Evolutionary conservation across 1,284 basidiomycete genomes (phyloP).

Genomic region (Sporisorium exsertum): DNA sequence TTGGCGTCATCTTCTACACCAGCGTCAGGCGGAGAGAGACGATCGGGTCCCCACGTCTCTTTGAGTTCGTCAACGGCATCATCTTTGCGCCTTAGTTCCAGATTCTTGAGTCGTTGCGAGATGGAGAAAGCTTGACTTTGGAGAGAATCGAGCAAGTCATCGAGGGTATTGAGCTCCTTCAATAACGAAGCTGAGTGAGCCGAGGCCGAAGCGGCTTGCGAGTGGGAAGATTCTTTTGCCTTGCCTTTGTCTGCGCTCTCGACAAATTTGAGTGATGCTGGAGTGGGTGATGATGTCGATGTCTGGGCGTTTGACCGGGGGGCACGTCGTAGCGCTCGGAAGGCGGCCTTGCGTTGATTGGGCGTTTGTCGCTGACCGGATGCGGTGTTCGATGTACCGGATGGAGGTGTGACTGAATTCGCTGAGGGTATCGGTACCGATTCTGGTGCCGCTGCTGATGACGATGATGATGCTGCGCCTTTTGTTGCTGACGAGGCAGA

Average conservation of each 20-base stretch:
- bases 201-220: neutral
- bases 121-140: conserved; percentile 40
- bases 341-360: conserved; percentile 18
- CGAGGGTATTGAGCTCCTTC: conserved; percentile 35
- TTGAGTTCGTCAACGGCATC: conserved; percentile 4
- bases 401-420: neutral
- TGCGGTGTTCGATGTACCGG: neutral
- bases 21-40: conserved; percentile 18
- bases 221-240: conserved; percentile 5
- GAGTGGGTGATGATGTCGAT: neutral
- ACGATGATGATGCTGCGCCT: conserved; percentile 1
- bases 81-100: conserved; percentile 8
- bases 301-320: neutral
- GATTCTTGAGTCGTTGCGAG: conserved; percentile 31
- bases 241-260: conserved; percentile 29
- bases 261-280: conserved; percentile 16
- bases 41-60: conserved; percentile 39
- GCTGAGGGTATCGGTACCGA: neutral
- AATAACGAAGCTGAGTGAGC: conserved; percentile 20
- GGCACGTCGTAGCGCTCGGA: conserved; percentile 10
- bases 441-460: neutral
- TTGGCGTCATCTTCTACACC: neutral
- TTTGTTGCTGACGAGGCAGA: neutral
- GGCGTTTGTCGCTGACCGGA: neutral
- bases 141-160: conserved; percentile 29